Evolutionary conservation across 2,329 filamentous ascomycete species (phyloP), one percentile per base, ranked within the genome.

Genomic region (Colletotrichum cereale): DNA sequence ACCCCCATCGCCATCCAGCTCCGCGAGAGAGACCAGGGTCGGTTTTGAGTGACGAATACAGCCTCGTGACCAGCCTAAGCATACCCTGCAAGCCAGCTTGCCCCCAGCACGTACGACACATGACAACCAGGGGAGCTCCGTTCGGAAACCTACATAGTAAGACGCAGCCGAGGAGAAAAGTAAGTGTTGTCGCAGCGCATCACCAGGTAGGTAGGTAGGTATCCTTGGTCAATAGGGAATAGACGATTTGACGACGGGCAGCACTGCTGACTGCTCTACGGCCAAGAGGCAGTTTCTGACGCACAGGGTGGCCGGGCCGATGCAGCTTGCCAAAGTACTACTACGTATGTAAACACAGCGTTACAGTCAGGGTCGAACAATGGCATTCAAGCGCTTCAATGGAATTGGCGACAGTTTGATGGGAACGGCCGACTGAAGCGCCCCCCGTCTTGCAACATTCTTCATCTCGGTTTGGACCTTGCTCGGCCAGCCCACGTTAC

Each of bases 381-480:
- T 67, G 56, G 29, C 58, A 58, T 71, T 68, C 68, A 62, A 16
- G 24, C 34, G 44, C 24, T 18, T 34, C 31, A 48, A 58, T 52
- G 63, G 58, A 53, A 53, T 61, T 38, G 11, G 60, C 55, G 38
- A 38, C 44, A 18, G 29, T 50, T 29, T 26, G 8, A 58, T 63
- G 52, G 52, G 63, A 60, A 31, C 53, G 62, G 36, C 29, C 12
- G 5, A 24, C 31, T 14, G 18, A 26, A 62, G 38, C 65, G 66
- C 47, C 66, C 64, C 53, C 36, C 68, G 44, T 55, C 69, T 24
- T 73, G 67, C 42, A 60, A 52, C 58, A 69, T 74, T 57, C 31
- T 70, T 50, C 31, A 2, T 52, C 34, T 36, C 56, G 50, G 67
- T 38, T 66, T 29, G 50, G 24, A 52, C 62, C 34, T n/a, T 12